Evolutionary conservation across 208 protist genomes (phyloP), one percentile per base, ranked within the genome.

Genomic region (Porcisia deanei): DNA sequence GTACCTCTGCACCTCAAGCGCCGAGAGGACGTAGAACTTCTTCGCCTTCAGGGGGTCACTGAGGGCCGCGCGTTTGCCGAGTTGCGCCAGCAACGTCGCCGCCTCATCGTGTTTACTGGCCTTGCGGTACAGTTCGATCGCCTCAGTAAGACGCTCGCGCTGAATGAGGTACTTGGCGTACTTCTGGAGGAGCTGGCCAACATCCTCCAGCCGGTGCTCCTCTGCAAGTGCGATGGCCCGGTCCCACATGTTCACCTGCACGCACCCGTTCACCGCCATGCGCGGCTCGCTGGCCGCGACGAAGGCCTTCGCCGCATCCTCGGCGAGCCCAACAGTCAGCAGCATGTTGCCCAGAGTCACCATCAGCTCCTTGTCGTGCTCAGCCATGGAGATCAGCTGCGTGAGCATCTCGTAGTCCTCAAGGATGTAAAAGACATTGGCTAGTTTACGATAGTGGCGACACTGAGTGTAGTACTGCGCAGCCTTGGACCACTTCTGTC

Each of bases 61-160:
- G 59, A 83, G 65, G 30, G 89, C 90, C 12, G 87, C 93, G 16
- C 85, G 85, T 72, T 94, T 89, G 37, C 85, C 93, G 34, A 98
- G 84, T 82, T 96, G 76, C n/a, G 90, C 82, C 49, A 99, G 90
- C 60, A 99, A 86, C 84, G 92, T 95, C 41, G 97, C 98, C 18
- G 96, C 93, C 75, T 99, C 97, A 54, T 94, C 86, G 85, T 98
- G 92, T 47, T 92, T 93, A 39, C 95, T 90, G 1, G 98, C 98
- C 85, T 99, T 99, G 80, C 96, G 93, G 87, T 98, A 99, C 34
- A 99, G 87, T 87, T 99, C 97, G 72, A 99, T 98, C 22, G 98
- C 98, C 65, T 98, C 88, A 18, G 96, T 77, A n/a, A 96, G 81
- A 43, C 97, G 91, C 52, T 97, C 89, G 49, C 87, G 88, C 4